Conservation (phyloP, 148 eudicot species). For the Rheum nobile region DNA sequence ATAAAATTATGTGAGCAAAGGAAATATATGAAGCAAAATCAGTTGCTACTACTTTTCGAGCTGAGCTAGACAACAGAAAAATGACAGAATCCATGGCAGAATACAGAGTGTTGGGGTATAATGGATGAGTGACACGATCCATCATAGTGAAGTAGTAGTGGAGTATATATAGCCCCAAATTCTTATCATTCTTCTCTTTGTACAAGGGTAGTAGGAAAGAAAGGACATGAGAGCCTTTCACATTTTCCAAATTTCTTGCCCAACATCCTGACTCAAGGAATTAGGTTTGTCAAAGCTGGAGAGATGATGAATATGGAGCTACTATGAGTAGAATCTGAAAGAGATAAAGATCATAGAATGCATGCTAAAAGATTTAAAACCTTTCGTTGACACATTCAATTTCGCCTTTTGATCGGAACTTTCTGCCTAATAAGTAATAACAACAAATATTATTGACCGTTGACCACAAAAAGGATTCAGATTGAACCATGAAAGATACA, state of each 20-base stretch:
- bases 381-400: background rate
- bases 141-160: too few relatives aligned
- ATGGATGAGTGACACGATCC: too few relatives aligned
- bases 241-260: background rate
- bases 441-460: background rate
- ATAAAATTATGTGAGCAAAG: background rate
- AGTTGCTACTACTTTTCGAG: background rate
- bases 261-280: background rate
- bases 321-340: too few relatives aligned
- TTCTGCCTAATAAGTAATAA: background rate
- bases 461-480: background rate
- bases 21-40: background rate
- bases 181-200: too few relatives aligned
- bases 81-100: too few relatives aligned
- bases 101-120: too few relatives aligned
- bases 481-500: background rate
- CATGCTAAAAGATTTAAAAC: too few relatives aligned
- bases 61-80: background rate
- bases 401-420: background rate
- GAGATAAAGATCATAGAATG: background rate
- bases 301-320: too few relatives aligned
- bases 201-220: background rate
- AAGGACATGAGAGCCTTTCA: background rate
- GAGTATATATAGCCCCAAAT: too few relatives aligned
- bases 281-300: background rate